These are phyloP conservation scores for Apiotrichum akiyoshidainum DNA, from an alignment of 1,284 basidiomycete species.

Conservation along the genomic window DNA sequence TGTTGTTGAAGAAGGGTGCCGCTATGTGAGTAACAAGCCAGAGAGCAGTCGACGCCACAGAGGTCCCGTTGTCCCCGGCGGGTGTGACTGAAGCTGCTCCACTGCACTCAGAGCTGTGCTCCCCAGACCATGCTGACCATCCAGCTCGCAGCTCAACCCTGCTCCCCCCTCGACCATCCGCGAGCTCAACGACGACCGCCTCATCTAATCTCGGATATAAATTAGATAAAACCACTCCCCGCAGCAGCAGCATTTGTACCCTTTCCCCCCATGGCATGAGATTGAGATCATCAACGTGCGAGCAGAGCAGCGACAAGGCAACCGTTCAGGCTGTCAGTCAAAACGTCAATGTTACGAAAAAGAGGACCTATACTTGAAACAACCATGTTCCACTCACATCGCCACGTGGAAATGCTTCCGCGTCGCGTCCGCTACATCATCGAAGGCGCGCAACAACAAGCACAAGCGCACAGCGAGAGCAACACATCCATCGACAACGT, in stretches of 20 bases:
- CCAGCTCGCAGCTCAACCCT: slow-evolving; percentile 17
- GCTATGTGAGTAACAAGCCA: slow-evolving; percentile 14
- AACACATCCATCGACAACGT: neutral
- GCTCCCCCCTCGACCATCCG: slow-evolving; percentile 13
- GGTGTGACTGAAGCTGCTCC: no score
- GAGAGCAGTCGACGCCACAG: no score
- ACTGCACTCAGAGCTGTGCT: neutral
- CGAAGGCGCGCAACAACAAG: neutral
- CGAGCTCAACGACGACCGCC: slow-evolving; percentile 4
- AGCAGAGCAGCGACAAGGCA: neutral
- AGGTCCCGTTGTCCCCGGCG: no score
- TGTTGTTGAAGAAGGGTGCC: slow-evolving; percentile 21
- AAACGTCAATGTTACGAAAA: no score
- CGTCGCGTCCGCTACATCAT: neutral
- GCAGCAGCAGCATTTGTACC: slow-evolving; percentile 1
- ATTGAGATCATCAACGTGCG: neutral
- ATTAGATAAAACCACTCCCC: neutral
- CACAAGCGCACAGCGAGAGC: neutral
- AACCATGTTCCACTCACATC: no score
- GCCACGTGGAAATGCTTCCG: slow-evolving; percentile 4
- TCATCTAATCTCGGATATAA: neutral
- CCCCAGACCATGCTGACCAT: neutral
- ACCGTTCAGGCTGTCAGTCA: no score
- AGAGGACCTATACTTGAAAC: no score
- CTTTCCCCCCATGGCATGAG: slow-evolving; percentile 3